A percentile compares a stretch with the other conserved stretches of the same genome.
These are phyloP conservation scores for Aspergillus felis DNA, from an alignment of 2,329 filamentous ascomycete genomes.

Conservation along the genomic window DNA sequence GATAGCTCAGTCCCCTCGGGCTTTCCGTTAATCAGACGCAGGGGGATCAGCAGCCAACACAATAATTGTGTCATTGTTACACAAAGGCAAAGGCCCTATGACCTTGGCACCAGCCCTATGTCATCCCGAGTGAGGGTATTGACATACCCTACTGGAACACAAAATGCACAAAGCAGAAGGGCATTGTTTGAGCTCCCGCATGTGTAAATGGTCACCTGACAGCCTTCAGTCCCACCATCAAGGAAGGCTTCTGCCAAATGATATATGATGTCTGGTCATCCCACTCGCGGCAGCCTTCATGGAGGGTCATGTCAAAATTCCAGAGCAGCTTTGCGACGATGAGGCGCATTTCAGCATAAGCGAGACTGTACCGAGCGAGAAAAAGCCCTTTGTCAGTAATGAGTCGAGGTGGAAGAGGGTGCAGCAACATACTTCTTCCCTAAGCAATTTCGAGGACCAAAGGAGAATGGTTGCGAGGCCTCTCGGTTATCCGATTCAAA, in stretches of 20 bases:
- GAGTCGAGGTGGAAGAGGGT: neutral
- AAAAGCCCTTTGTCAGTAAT: neutral
- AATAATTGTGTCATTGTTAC: neutral
- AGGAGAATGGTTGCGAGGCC: slow-evolving; percentile 8
- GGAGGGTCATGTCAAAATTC: slow-evolving; percentile 1
- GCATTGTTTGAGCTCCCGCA: neutral
- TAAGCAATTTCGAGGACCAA: slow-evolving; percentile 8
- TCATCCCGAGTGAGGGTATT: neutral
- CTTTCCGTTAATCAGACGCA: too few species aligned
- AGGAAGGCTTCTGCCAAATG: slow-evolving; percentile 2
- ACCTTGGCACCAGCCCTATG: neutral
- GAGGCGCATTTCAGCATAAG: slow-evolving; percentile 10
- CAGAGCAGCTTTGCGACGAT: slow-evolving; percentile 5
- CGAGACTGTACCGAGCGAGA: slow-evolving; percentile 1
- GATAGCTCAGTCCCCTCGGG: too few species aligned
- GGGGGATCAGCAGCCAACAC: neutral
- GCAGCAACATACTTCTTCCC: slow-evolving; percentile 8
- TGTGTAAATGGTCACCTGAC: neutral
- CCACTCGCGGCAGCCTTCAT: neutral
- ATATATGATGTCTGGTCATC: neutral
- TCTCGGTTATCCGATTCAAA: slow-evolving; percentile 3
- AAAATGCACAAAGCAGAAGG: neutral
- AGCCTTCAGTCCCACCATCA: slow-evolving; percentile 1
- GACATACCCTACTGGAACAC: too few species aligned
- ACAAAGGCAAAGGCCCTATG: neutral